A percentile compares a stretch with the other conserved stretches of the same genome.
Conservation (phyloP, 306 rosid species). For the Arachis hypogaea region DNA sequence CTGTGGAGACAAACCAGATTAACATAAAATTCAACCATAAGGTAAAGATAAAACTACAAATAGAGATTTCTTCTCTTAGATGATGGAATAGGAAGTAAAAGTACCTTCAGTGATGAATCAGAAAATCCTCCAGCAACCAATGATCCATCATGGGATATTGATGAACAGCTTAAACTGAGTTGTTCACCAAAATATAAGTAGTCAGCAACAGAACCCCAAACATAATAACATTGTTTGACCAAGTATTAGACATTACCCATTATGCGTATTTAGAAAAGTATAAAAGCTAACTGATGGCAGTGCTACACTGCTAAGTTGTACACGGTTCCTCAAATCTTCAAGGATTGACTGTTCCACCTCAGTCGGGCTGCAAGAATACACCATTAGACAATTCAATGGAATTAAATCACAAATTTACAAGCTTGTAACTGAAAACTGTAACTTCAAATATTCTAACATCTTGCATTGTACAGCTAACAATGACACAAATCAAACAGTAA, state of each 20-base stretch:
- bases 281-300: constrained; percentile 95
- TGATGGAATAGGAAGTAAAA: neutral
- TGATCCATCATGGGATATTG: constrained; percentile 93
- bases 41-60: constrained; percentile 28
- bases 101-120: constrained; percentile 88
- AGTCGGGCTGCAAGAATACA: constrained; percentile 65
- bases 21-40: constrained; percentile 32
- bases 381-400: constrained; percentile 31
- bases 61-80: constrained; percentile 16
- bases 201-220: constrained; percentile 31
- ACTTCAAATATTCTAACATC: constrained; percentile 20
- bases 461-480: constrained; percentile 1
- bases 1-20: constrained; percentile 48
- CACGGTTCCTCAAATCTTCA: constrained; percentile 96
- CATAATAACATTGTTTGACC: constrained; percentile 28
- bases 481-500: constrained; percentile 21
- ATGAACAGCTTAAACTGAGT: constrained; percentile 85
- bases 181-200: constrained; percentile 39
- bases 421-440: constrained; percentile 17
- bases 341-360: constrained; percentile 94
- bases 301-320: constrained; percentile 85
- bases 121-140: constrained; percentile 97
- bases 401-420: neutral
- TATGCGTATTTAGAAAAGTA: constrained; percentile 84
- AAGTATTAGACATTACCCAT: constrained; percentile 59